These are phyloP conservation scores for Beauveria australis DNA, from an alignment of 2,329 filamentous ascomycete genomes.

Conservation along the genomic window DNA sequence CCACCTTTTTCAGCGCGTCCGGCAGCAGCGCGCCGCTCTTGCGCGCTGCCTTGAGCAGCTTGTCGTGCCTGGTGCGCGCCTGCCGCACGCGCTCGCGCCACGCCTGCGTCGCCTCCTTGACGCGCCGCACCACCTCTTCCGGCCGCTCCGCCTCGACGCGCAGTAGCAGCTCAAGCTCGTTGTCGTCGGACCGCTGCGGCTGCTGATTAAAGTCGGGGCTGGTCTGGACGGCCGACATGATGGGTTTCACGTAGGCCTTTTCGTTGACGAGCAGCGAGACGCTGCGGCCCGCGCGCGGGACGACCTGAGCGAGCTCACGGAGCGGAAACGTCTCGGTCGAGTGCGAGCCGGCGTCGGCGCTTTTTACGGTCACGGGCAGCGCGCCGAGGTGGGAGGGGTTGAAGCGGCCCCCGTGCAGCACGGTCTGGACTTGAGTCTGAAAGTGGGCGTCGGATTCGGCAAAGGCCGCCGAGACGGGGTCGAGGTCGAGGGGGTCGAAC, in stretches of 20 bases:
- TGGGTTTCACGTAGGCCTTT: constrained; percentile 39
- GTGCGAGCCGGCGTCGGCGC: constrained; percentile 13
- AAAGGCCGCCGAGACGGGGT: constrained; percentile 38
- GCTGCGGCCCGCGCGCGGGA: constrained; percentile 35
- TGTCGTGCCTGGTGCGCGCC: constrained; percentile 39
- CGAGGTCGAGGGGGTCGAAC: constrained; percentile 39
- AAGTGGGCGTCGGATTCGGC: constrained; percentile 33
- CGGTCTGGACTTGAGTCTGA: constrained; percentile 32
- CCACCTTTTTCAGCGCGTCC: constrained; percentile 41
- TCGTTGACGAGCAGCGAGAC: constrained; percentile 36
- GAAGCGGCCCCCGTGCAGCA: constrained; percentile 41
- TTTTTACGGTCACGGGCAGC: constrained; percentile 32
- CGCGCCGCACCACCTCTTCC: constrained; percentile 36
- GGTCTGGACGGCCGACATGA: constrained; percentile 47
- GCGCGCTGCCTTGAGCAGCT: constrained; percentile 41
- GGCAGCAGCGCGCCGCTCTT: constrained; percentile 34
- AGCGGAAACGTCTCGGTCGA: constrained; percentile 33
- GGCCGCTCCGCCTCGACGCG: constrained; percentile 43
- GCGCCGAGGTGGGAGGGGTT: constrained; percentile 41
- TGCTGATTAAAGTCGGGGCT: constrained; percentile 52
- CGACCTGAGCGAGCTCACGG: constrained; percentile 47
- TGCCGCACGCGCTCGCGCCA: constrained; percentile 44
- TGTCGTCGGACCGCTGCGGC: constrained; percentile 49
- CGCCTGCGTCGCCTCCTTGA: constrained; percentile 37
- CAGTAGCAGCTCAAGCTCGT: constrained; percentile 50